These are phyloP conservation scores for Sporothrix curviconia DNA, from an alignment of 2,329 filamentous ascomycete genomes.

Conservation along the genomic window DNA sequence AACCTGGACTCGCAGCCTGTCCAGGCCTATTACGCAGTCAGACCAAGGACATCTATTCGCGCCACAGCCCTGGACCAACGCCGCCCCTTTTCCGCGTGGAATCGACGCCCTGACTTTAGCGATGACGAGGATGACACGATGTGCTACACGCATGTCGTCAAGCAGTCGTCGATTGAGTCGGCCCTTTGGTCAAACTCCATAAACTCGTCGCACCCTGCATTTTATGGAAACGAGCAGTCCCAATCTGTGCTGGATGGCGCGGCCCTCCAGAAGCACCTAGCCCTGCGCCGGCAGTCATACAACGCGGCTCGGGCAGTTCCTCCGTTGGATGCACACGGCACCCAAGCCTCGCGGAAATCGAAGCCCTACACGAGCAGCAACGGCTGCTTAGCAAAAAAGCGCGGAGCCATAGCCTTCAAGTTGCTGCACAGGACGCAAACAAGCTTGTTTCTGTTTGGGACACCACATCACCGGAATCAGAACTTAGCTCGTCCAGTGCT, in stretches of 20 bases:
- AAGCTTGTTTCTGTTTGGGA: not conserved
- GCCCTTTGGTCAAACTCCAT: conserved; percentile 18
- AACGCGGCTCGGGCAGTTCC: not conserved
- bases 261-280: not conserved
- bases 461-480: not conserved
- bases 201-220: conserved; percentile 17
- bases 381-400: not conserved
- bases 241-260: not conserved
- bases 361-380: not conserved
- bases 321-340: not conserved
- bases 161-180: conserved; percentile 7
- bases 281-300: not conserved
- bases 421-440: not conserved
- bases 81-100: conserved; percentile 2
- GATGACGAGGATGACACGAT: not conserved
- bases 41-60: not conserved
- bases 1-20: conserved; percentile 30
- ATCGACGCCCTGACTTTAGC: not conserved
- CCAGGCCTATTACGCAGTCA: conserved; percentile 30
- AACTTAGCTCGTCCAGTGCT: no score
- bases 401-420: not conserved
- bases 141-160: conserved; percentile 18
- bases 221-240: not conserved
- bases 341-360: not conserved
- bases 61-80: not conserved